These are phyloP conservation scores for Lineolata rhizophorae DNA, from an alignment of 495 filamentous ascomycete genomes.

Conservation along the genomic window DNA sequence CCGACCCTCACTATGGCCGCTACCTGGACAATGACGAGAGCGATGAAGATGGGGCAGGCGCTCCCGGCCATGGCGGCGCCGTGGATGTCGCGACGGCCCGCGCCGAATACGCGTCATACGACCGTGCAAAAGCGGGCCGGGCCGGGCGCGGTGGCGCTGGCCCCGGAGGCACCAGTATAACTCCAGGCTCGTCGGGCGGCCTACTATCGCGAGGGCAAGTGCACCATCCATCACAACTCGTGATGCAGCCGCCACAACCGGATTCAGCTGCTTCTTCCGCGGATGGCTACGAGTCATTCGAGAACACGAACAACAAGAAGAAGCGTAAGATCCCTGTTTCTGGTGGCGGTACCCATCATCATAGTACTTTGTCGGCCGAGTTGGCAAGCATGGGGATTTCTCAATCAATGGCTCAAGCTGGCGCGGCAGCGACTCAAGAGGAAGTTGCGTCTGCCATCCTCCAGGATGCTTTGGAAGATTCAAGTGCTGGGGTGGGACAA, in stretches of 20 bases:
- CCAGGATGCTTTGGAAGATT: not conserved
- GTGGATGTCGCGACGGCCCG: not conserved
- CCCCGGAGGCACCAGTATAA: no score
- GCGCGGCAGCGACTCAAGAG: slow-evolving; percentile 20
- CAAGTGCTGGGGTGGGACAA: slow-evolving; percentile 23
- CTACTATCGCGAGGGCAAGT: no score
- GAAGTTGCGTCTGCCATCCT: no score
- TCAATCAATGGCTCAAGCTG: slow-evolving; percentile 23
- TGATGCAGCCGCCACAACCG: slow-evolving; percentile 5
- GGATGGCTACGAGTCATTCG: slow-evolving; percentile 91
- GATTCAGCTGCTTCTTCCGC: slow-evolving; percentile 22
- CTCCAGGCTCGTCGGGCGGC: no score
- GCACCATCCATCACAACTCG: no score
- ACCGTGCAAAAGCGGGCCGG: no score
- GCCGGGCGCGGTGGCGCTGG: no score
- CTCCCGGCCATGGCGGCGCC: not conserved
- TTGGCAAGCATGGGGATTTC: slow-evolving; percentile 39
- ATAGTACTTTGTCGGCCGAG: slow-evolving; percentile 36
- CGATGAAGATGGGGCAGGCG: slow-evolving; percentile 7
- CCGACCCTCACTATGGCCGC: slow-evolving; percentile 11
- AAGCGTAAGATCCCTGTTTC: slow-evolving; percentile 92
- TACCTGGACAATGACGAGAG: slow-evolving; percentile 17
- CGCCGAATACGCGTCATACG: no score
- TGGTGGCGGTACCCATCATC: slow-evolving; percentile 42
- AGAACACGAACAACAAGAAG: slow-evolving; percentile 99